Conservation (phyloP, 192 early-diverging fungal genomes). For the Coemansia sp. region DNA sequence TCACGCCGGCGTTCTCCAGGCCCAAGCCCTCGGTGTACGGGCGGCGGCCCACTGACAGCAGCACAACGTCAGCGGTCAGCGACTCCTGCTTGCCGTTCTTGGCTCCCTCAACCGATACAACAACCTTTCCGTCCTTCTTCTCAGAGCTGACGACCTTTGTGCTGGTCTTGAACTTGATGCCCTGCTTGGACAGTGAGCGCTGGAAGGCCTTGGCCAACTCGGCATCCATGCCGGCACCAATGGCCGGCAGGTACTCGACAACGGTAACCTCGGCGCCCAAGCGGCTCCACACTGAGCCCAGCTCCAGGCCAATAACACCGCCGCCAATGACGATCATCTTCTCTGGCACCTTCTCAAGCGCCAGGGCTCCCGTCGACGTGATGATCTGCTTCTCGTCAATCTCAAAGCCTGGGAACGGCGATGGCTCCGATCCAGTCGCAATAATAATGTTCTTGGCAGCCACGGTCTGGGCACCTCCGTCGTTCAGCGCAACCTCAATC, state of each 20-base stretch:
- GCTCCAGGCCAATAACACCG: slow-evolving; percentile 98
- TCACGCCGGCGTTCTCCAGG: slow-evolving; percentile 87
- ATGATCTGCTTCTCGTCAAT: slow-evolving; percentile 96
- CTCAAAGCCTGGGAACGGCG: slow-evolving; percentile 90
- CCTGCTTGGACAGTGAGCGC: slow-evolving; percentile 89
- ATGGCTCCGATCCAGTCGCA: slow-evolving; percentile 94
- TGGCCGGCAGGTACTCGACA: slow-evolving; percentile 88
- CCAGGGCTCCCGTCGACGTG: slow-evolving; percentile 96
- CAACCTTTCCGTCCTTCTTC: slow-evolving; percentile 82
- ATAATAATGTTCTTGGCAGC: slow-evolving; percentile 97
- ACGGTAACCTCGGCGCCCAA: slow-evolving; percentile 93
- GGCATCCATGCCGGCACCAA: slow-evolving; percentile 96
- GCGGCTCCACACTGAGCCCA: slow-evolving; percentile 97
- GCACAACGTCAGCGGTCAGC: slow-evolving; percentile 85
- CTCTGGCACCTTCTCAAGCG: slow-evolving; percentile 90
- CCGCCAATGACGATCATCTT: slow-evolving; percentile 99
- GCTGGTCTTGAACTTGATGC: slow-evolving; percentile 96
- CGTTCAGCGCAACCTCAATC: slow-evolving; percentile 76
- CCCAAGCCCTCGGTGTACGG: slow-evolving; percentile 92
- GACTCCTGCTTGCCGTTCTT: slow-evolving; percentile 78
- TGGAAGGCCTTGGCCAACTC: slow-evolving; percentile 94
- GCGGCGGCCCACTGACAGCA: slow-evolving; percentile 93
- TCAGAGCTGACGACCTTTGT: slow-evolving; percentile 92
- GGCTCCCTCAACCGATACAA: slow-evolving; percentile 88
- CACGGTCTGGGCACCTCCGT: slow-evolving; percentile 71